Evolutionary conservation across 495 filamentous ascomycete species (phyloP).

Genomic region (Friedmanniomyces simplex): DNA sequence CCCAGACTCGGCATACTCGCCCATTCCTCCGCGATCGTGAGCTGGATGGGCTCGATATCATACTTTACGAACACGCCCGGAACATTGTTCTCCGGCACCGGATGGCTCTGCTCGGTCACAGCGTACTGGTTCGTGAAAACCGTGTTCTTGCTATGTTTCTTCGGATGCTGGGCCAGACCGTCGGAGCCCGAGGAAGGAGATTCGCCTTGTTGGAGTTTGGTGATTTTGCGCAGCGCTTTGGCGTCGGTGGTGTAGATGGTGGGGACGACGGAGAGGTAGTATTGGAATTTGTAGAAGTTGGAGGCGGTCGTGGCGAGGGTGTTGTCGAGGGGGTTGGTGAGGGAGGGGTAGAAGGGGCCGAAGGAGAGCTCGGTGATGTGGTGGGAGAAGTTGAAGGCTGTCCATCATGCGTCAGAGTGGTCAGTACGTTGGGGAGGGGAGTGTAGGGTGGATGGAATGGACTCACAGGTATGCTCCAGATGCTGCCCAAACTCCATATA

Average conservation of each 20-base stretch:
- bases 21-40: constrained; percentile 75
- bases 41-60: constrained; percentile 90
- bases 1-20: no score
- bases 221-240: constrained; percentile 21
- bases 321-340: no score
- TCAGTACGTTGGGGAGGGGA: no score
- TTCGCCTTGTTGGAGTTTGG: constrained; percentile 9
- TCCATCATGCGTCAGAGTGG: background rate
- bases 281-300: constrained; percentile 95
- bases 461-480: constrained; percentile 71
- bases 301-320: constrained; percentile 63
- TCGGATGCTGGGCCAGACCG: constrained; percentile 22
- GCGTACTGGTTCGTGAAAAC: constrained; percentile 97
- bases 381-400: constrained; percentile 97
- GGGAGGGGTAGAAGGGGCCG: constrained; percentile 84
- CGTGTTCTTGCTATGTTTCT: constrained; percentile 33
- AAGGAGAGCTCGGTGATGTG: constrained; percentile 94
- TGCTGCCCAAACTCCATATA: constrained; percentile 72
- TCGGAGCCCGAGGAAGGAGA: constrained; percentile 20
- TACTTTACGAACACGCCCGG: constrained; percentile 99
- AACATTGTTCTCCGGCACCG: constrained; percentile 56
- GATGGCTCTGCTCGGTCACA: constrained; percentile 69
- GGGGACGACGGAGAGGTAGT: constrained; percentile 93
- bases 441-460: no score
- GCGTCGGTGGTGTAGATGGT: no score